Conservation (phyloP, 2,329 filamentous ascomycete species). For the Verticillium isaacii region DNA sequence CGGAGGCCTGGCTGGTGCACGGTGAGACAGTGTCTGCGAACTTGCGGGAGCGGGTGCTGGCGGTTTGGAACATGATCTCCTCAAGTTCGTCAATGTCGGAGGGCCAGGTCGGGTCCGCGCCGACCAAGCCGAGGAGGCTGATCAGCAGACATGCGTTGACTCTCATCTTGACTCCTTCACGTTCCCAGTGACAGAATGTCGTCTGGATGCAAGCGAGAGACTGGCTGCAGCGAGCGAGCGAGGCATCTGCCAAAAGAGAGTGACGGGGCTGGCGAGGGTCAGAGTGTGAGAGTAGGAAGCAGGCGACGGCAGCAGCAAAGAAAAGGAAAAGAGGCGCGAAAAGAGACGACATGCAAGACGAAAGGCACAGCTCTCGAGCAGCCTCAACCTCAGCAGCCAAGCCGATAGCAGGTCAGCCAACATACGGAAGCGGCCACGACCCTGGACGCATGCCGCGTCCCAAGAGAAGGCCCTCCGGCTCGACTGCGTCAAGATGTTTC, state of each 20-base stretch:
- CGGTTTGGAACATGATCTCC: conserved; percentile 57
- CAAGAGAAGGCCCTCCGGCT: neutral
- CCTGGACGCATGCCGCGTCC: neutral
- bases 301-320: neutral
- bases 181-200: neutral
- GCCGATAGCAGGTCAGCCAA: neutral
- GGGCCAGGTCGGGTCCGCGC: conserved; percentile 56
- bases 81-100: conserved; percentile 56
- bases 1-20: conserved; percentile 47
- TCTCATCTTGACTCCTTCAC: conserved; percentile 19
- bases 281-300: neutral
- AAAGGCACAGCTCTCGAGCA: neutral
- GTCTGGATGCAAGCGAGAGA: neutral
- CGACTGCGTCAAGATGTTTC: neutral
- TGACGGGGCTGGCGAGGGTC: neutral
- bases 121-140: conserved; percentile 30
- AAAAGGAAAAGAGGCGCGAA: neutral
- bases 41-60: conserved; percentile 47
- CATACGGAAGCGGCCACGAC: neutral
- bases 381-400: neutral
- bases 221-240: neutral
- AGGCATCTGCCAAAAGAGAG: neutral
- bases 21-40: conserved; percentile 54
- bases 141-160: conserved; percentile 20
- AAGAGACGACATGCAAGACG: neutral